A percentile compares a stretch with the other conserved stretches of the same genome.
phyloP scores from a whole-genome alignment of 371 early-diverging fungal genomes.

The Mortierella sp. region DNA sequence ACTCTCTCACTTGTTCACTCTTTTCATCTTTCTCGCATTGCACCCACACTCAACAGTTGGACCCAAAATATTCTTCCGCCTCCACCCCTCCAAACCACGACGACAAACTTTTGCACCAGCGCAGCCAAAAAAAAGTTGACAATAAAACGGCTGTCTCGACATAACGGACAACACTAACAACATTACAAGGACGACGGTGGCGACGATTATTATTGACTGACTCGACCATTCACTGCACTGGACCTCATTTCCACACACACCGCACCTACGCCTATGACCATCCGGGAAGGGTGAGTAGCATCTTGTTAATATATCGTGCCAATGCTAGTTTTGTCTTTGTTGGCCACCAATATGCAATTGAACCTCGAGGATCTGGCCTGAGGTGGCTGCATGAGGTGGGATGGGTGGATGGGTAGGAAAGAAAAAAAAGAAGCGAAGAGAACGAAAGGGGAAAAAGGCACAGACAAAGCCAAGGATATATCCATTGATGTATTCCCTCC shows the following conservation, averaged over 20 bases:
- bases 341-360: background rate
- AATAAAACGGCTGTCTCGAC: background rate
- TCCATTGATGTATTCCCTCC: background rate
- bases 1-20: background rate
- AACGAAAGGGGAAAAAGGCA: background rate
- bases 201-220: background rate
- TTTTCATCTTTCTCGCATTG: background rate
- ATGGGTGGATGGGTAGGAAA: background rate
- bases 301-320: background rate
- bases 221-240: background rate
- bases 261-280: conserved; percentile 51
- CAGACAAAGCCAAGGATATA: background rate
- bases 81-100: background rate
- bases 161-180: background rate
- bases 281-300: conserved; percentile 56
- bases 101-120: background rate
- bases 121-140: background rate
- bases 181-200: background rate
- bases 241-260: background rate
- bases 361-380: background rate
- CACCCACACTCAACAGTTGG: background rate
- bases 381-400: background rate
- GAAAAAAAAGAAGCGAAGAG: background rate
- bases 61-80: background rate
- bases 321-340: background rate